Evolutionary conservation across 352 stramenopile species (phyloP).

Genomic region (Globisporangium takayamanum): DNA sequence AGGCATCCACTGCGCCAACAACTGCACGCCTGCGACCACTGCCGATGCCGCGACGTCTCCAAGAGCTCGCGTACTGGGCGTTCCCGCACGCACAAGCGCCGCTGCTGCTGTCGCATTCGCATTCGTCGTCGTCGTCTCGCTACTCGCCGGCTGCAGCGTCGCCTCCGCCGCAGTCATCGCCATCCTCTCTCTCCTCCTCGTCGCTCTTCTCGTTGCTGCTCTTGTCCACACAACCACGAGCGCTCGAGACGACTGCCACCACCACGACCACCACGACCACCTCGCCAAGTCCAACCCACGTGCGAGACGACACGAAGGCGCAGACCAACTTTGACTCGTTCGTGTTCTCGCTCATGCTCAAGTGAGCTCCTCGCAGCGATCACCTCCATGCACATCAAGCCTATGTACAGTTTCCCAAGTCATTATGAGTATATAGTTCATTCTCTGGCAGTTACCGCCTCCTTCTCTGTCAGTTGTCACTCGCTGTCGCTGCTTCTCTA

Average conservation of each 20-base stretch:
- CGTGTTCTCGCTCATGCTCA: conserved; percentile 39
- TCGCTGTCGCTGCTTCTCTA: background rate
- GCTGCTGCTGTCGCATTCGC: conserved; percentile 11
- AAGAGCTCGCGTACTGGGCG: conserved; percentile 33
- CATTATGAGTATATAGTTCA: background rate
- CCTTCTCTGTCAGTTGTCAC: background rate
- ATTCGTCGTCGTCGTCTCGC: no score
- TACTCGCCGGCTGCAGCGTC: conserved; percentile 8
- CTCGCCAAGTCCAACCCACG: background rate
- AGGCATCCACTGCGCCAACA: conserved; percentile 30
- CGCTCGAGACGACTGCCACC: background rate
- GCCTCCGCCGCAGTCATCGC: background rate
- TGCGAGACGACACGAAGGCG: conserved; percentile 20
- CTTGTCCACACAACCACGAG: background rate
- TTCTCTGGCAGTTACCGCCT: no score
- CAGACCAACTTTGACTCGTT: conserved; percentile 23
- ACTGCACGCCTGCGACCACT: conserved; percentile 15
- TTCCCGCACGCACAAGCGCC: conserved; percentile 26
- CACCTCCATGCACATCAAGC: background rate
- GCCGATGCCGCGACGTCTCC: conserved; percentile 39
- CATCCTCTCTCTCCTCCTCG: conserved; percentile 13
- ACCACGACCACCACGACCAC: background rate
- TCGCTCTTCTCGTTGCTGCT: background rate
- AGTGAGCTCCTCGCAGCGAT: conserved; percentile 13
- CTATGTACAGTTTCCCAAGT: no score